These are phyloP conservation scores for Pseudocercospora fuligena DNA, from an alignment of 2,329 filamentous ascomycete genomes.

Conservation along the genomic window DNA sequence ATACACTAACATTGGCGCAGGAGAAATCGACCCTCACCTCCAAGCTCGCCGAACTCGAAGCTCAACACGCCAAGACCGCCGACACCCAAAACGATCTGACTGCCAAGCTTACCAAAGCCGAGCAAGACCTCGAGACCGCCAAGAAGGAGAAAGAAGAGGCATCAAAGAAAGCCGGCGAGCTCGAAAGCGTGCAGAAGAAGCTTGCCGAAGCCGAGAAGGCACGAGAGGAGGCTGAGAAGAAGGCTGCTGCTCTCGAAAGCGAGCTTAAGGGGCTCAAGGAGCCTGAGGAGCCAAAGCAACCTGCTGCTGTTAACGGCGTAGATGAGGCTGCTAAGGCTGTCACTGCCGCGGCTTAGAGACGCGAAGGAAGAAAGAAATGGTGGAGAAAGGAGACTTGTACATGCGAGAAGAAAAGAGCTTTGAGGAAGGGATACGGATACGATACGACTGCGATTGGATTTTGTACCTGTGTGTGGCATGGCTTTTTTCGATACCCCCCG, in stretches of 20 bases:
- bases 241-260: not conserved
- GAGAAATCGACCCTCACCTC: slow-evolving; percentile 21
- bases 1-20: slow-evolving; percentile 13
- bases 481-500: slow-evolving; percentile 1
- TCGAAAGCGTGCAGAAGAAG: slow-evolving; percentile 12
- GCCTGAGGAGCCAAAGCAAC: not conserved
- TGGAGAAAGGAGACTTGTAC: not conserved
- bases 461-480: not conserved
- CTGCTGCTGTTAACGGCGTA: slow-evolving; percentile 3
- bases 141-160: slow-evolving; percentile 18
- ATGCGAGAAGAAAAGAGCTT: not conserved
- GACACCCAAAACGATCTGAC: slow-evolving; percentile 16
- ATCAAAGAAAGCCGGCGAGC: slow-evolving; percentile 16
- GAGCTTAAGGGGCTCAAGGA: slow-evolving; percentile 4
- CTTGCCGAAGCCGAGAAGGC: slow-evolving; percentile 14
- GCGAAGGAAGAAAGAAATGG: not conserved
- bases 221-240: slow-evolving; percentile 12
- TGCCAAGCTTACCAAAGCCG: slow-evolving; percentile 18
- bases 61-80: slow-evolving; percentile 10
- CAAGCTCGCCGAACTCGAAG: slow-evolving; percentile 24
- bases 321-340: slow-evolving; percentile 7
- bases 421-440: not conserved
- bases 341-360: not conserved
- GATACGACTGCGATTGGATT: not conserved
- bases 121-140: slow-evolving; percentile 18